Percentiles rank a stretch among this genome's conserved stretches.
phyloP scores from a whole-genome alignment of 768 basidiomycete species.

The Russula sp. region DNA sequence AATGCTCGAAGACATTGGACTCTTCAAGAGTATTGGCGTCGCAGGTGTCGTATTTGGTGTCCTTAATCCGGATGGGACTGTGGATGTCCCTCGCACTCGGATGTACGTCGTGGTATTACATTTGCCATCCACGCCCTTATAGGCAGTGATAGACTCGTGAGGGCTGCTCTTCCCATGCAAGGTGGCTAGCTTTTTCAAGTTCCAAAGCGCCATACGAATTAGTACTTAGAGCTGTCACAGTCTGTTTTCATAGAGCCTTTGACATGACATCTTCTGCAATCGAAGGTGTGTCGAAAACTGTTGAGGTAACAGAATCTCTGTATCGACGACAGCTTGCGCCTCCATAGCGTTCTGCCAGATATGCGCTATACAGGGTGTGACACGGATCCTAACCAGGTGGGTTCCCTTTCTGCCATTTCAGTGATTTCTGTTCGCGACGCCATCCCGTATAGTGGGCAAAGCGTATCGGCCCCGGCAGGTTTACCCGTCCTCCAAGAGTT shows the following conservation, averaged over 20 bases:
- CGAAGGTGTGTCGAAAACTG: background rate
- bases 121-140: background rate
- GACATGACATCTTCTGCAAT: slow-evolving; percentile 40
- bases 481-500: slow-evolving; percentile 24
- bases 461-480: slow-evolving; percentile 32
- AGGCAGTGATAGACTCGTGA: slow-evolving; percentile 40
- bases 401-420: slow-evolving; percentile 8
- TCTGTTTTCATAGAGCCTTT: slow-evolving; percentile 75
- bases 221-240: slow-evolving; percentile 32
- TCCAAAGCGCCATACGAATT: background rate
- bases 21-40: slow-evolving; percentile 52
- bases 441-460: slow-evolving; percentile 44
- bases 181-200: slow-evolving; percentile 36
- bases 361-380: slow-evolving; percentile 54
- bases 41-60: slow-evolving; percentile 65
- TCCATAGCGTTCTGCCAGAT: slow-evolving; percentile 36
- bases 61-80: slow-evolving; percentile 48
- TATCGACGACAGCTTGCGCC: background rate
- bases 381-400: slow-evolving; percentile 77
- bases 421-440: background rate
- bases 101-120: slow-evolving; percentile 33
- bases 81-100: slow-evolving; percentile 56
- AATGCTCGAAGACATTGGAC: slow-evolving; percentile 67
- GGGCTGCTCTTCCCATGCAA: slow-evolving; percentile 55
- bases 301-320: background rate